Evolutionary conservation across 352 stramenopile genomes (phyloP).

Genomic region (Phytophthora sansomeana): DNA sequence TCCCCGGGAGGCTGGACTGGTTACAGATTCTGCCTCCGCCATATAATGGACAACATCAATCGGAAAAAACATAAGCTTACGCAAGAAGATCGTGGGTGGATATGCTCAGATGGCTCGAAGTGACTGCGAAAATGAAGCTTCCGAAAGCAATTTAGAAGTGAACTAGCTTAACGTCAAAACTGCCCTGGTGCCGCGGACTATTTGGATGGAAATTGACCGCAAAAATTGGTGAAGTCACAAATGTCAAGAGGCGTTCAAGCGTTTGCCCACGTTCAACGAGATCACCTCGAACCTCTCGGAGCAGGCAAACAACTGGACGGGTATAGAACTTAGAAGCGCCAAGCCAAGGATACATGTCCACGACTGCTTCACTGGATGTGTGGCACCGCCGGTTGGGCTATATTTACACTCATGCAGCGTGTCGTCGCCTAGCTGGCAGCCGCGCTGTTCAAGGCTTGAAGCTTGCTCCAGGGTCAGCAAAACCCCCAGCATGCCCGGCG

Average conservation of each 20-base stretch:
- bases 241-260: slow-evolving; percentile 14
- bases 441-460: too few relatives aligned
- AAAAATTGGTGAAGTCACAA: slow-evolving; percentile 9
- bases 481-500: background rate
- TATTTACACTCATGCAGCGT: too few relatives aligned
- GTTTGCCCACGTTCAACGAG: background rate
- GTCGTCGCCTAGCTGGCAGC: too few relatives aligned
- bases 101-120: background rate
- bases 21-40: slow-evolving; percentile 5
- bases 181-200: background rate
- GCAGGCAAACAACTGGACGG: background rate
- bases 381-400: too few relatives aligned
- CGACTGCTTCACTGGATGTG: too few relatives aligned
- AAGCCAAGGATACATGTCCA: too few relatives aligned
- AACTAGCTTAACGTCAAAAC: background rate
- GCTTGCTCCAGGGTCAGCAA: background rate
- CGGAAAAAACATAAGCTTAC: background rate
- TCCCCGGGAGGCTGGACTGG: slow-evolving; percentile 4
- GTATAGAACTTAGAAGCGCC: background rate
- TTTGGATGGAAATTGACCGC: slow-evolving; percentile 4
- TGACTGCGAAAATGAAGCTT: slow-evolving; percentile 5
- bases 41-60: background rate
- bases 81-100: background rate
- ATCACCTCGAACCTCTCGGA: background rate
- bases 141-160: background rate